Evolutionary conservation across 2,329 filamentous ascomycete genomes (phyloP).

Genomic region (Fusarium setosum): DNA sequence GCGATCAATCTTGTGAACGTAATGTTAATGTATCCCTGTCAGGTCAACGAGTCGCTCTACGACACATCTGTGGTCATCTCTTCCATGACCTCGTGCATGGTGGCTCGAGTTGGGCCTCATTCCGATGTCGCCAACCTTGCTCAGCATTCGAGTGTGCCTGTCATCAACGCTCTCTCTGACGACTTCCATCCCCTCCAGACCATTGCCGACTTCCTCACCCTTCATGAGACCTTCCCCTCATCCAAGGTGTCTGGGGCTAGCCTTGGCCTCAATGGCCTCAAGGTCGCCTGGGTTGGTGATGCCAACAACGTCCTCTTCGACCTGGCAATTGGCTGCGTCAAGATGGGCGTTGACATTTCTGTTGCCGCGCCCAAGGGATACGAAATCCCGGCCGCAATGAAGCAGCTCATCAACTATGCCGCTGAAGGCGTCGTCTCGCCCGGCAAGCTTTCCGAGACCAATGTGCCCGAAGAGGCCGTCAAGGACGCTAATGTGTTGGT

Average conservation of each 20-base stretch:
- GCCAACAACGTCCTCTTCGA: conserved; percentile 98
- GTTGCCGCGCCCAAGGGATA: conserved; percentile 91
- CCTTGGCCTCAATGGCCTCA: conserved; percentile 83
- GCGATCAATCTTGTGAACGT: background rate
- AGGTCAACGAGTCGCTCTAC: conserved; percentile 94
- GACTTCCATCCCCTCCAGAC: conserved; percentile 94
- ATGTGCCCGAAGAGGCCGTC: conserved; percentile 84
- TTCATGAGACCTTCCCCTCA: conserved; percentile 79
- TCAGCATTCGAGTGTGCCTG: conserved; percentile 79
- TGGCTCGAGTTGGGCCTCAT: conserved; percentile 82
- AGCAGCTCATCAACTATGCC: conserved; percentile 75
- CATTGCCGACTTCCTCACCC: conserved; percentile 92
- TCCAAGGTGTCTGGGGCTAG: conserved; percentile 49
- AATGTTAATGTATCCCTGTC: conserved; percentile 7
- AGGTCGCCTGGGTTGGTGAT: conserved; percentile 96
- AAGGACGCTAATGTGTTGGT: conserved; percentile 89
- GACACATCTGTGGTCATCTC: conserved; percentile 94
- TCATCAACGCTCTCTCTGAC: conserved; percentile 90
- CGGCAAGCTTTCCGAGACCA: conserved; percentile 80
- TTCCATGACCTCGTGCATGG: conserved; percentile 89
- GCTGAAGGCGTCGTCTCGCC: conserved; percentile 66
- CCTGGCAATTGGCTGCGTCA: conserved; percentile 86
- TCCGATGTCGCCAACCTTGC: conserved; percentile 79
- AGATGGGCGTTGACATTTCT: conserved; percentile 86
- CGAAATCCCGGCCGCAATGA: conserved; percentile 81